phyloP scores from a whole-genome alignment of 768 basidiomycete species.

The Auriscalpium vulgare region DNA sequence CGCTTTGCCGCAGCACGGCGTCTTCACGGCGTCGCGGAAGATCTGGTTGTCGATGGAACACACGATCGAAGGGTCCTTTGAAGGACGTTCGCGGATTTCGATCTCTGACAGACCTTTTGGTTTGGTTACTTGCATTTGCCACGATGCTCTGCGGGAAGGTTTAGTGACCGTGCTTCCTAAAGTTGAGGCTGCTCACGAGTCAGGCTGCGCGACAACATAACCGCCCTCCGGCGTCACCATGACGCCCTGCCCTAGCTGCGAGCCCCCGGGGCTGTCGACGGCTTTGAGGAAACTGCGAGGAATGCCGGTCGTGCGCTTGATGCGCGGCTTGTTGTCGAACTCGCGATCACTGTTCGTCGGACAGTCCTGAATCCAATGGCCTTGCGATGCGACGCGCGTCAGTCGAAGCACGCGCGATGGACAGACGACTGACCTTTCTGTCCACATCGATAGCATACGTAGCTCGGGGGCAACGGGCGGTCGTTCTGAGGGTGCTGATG shows the following conservation, averaged over 20 bases:
- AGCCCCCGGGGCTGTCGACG: slow-evolving; percentile 77
- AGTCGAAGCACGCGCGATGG: neutral
- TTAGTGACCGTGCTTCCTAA: neutral
- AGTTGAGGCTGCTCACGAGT: slow-evolving; percentile 61
- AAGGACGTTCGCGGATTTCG: slow-evolving; percentile 87
- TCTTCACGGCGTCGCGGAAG: slow-evolving; percentile 89
- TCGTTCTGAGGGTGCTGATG: slow-evolving; percentile 48
- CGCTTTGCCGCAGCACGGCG: slow-evolving; percentile 84
- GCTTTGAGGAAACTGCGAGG: slow-evolving; percentile 96
- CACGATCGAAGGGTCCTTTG: slow-evolving; percentile 65
- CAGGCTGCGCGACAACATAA: slow-evolving; percentile 95
- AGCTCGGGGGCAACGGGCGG: slow-evolving; percentile 83
- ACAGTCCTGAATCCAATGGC: slow-evolving; percentile 99
- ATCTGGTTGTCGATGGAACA: slow-evolving; percentile 93
- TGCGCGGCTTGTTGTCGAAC: slow-evolving; percentile 88
- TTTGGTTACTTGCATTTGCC: slow-evolving; percentile 86
- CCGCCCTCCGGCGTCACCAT: slow-evolving; percentile 99
- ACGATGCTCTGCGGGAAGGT: slow-evolving; percentile 58
- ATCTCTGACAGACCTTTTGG: slow-evolving; percentile 76
- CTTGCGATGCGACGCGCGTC: slow-evolving; percentile 32
- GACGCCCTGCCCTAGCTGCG: slow-evolving; percentile 71
- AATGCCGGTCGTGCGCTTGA: slow-evolving; percentile 97
- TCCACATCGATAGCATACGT: slow-evolving; percentile 97
- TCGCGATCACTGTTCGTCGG: slow-evolving; percentile 96
- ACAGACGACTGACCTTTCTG: slow-evolving; percentile 72